A percentile compares a stretch with the other conserved stretches of the same genome.
These are phyloP conservation scores for Cyclostephanos invisitatus DNA, from an alignment of 108 stramenopile genomes.

Conservation along the genomic window DNA sequence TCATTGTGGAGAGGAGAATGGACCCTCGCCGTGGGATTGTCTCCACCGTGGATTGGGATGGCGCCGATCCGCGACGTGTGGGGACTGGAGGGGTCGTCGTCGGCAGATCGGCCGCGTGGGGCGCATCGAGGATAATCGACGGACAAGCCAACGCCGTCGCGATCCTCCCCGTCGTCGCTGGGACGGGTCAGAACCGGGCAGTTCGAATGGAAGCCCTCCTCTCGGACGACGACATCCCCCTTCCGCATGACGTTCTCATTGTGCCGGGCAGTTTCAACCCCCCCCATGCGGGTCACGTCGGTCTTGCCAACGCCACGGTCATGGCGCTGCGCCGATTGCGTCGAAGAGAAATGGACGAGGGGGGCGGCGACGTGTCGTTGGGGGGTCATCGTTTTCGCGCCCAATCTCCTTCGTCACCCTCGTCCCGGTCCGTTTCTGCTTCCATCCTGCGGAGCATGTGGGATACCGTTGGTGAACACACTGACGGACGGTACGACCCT, in stretches of 20 bases:
- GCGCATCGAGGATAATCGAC: slow-evolving; percentile 53
- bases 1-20: slow-evolving; percentile 20
- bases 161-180: slow-evolving; percentile 43
- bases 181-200: background rate
- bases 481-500: slow-evolving; percentile 22
- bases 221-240: slow-evolving; percentile 30
- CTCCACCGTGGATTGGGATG: background rate
- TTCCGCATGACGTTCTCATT: slow-evolving; percentile 64
- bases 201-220: slow-evolving; percentile 41
- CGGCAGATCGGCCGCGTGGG: slow-evolving; percentile 23
- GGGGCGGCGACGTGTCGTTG: background rate
- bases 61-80: background rate
- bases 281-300: slow-evolving; percentile 81
- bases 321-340: slow-evolving; percentile 30
- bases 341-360: slow-evolving; percentile 12
- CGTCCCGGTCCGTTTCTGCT: slow-evolving; percentile 18
- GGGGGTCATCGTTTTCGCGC: background rate
- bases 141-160: slow-evolving; percentile 56
- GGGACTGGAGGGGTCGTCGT: background rate
- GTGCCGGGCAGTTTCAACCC: slow-evolving; percentile 92
- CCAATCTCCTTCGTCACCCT: slow-evolving; percentile 1
- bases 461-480: slow-evolving; percentile 21
- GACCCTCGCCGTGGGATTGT: background rate
- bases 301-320: slow-evolving; percentile 72
- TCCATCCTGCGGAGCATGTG: slow-evolving; percentile 39